A percentile compares a stretch with the other conserved stretches of the same genome.
These are phyloP conservation scores for Grosmannia clavigera DNA, from an alignment of 2,329 filamentous ascomycete species.

Conservation along the genomic window DNA sequence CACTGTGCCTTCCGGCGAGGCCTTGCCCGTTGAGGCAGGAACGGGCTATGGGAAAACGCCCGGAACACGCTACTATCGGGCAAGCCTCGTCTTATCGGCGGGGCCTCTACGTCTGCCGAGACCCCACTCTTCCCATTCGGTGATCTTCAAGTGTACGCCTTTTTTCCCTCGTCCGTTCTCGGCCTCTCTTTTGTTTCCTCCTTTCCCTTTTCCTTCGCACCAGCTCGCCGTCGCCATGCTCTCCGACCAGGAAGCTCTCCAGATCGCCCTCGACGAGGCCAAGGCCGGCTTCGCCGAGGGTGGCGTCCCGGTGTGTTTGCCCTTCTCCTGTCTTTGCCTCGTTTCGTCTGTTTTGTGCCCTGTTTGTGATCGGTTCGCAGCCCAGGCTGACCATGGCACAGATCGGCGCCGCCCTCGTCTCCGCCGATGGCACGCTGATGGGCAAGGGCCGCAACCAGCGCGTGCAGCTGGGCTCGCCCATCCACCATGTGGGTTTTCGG, in stretches of 20 bases:
- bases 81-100: too few relatives aligned
- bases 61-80: too few relatives aligned
- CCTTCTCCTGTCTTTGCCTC: not conserved
- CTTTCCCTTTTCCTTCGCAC: not conserved
- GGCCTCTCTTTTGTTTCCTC: not conserved
- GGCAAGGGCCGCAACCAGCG: constrained; percentile 66
- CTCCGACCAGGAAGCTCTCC: constrained; percentile 11
- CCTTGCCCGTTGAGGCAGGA: too few relatives aligned
- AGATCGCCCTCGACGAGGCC: constrained; percentile 34
- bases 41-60: too few relatives aligned
- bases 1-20: too few relatives aligned
- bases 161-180: not conserved
- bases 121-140: too few relatives aligned
- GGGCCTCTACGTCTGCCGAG: too few relatives aligned
- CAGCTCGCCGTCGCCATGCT: not conserved
- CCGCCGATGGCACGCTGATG: constrained; percentile 55
- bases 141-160: not conserved
- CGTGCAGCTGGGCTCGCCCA: constrained; percentile 58
- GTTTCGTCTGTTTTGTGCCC: not conserved
- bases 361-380: not conserved
- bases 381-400: constrained; percentile 11
- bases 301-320: constrained; percentile 30
- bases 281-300: constrained; percentile 31
- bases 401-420: constrained; percentile 49
- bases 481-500: constrained; percentile 48